Evolutionary conservation across 2,329 filamentous ascomycete species (phyloP).

Genomic region (Parascedosporium putredinis): DNA sequence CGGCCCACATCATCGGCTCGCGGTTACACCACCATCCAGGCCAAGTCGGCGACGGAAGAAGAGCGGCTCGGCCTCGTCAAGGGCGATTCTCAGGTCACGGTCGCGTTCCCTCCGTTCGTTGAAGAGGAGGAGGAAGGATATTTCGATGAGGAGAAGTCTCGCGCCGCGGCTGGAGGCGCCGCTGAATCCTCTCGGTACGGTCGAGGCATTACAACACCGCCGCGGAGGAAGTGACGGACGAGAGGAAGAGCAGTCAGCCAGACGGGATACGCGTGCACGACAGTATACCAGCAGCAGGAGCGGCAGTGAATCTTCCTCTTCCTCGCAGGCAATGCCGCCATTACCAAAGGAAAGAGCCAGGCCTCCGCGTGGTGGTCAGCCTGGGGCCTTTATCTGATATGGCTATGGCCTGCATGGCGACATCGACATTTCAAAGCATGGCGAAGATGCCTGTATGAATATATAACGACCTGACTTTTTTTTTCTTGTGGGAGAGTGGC

Average conservation of each 20-base stretch:
- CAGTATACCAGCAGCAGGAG: neutral
- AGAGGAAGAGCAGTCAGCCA: neutral
- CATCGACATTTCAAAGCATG: too few species aligned
- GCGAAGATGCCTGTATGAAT: conserved; percentile 2
- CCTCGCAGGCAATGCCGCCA: neutral
- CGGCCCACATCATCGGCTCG: conserved; percentile 12
- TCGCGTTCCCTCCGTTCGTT: conserved; percentile 25
- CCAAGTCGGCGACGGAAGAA: conserved; percentile 62
- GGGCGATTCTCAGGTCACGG: conserved; percentile 42
- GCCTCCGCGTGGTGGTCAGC: neutral
- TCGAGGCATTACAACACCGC: conserved; percentile 30
- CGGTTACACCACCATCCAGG: conserved; percentile 29
- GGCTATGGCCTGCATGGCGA: too few species aligned
- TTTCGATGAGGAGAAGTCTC: conserved; percentile 17
- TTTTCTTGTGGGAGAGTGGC: neutral
- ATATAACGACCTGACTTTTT: neutral
- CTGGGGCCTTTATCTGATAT: conserved; percentile 7
- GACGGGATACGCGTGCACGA: neutral
- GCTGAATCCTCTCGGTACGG: conserved; percentile 24
- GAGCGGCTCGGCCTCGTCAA: conserved; percentile 75
- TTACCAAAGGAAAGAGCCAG: conserved; percentile 1
- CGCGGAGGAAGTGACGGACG: conserved; percentile 19
- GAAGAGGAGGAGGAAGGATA: conserved; percentile 22
- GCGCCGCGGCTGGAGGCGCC: conserved; percentile 3
- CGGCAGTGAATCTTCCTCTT: neutral